Conservation (phyloP, 345 rosid species). For the Excoecaria cochinchinensis region DNA sequence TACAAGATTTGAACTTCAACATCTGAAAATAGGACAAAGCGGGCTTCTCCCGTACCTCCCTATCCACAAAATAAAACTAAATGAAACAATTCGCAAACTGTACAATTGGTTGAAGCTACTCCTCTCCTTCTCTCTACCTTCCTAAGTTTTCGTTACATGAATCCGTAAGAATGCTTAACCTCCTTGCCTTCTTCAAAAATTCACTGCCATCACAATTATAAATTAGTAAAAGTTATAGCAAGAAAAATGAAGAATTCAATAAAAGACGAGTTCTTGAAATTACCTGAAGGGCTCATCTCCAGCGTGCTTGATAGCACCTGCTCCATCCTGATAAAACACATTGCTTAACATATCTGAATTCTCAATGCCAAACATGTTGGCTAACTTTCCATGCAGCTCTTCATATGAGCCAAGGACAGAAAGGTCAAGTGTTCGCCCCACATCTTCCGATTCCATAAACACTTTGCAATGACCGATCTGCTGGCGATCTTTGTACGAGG, state of each 20-base stretch:
- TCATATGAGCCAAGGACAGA: constrained; percentile 73
- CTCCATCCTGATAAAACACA: constrained; percentile 64
- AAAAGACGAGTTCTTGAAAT: neutral
- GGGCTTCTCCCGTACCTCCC: constrained; percentile 25
- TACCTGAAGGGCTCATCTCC: constrained; percentile 91
- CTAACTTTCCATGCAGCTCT: constrained; percentile 62
- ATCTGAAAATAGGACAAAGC: constrained; percentile 23
- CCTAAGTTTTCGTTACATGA: constrained; percentile 58
- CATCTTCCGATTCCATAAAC: constrained; percentile 80
- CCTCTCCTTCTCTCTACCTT: constrained; percentile 32
- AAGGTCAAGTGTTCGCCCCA: constrained; percentile 78
- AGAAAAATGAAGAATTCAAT: neutral
- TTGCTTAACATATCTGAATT: constrained; percentile 64
- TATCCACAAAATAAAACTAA: constrained; percentile 4
- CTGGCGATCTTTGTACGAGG: constrained; percentile 45
- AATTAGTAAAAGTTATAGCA: neutral
- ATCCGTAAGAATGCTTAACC: constrained; percentile 70
- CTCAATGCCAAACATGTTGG: constrained; percentile 69
- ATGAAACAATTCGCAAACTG: constrained; percentile 28
- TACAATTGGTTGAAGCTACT: constrained; percentile 28
- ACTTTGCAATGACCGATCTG: constrained; percentile 84
- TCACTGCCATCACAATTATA: constrained; percentile 47
- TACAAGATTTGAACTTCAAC: constrained; percentile 16
- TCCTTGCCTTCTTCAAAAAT: constrained; percentile 80
- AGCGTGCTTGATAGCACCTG: constrained; percentile 60